Evolutionary conservation across 768 basidiomycete species (phyloP), one percentile per base, ranked within the genome.

Genomic region (Inosperma sp.): DNA sequence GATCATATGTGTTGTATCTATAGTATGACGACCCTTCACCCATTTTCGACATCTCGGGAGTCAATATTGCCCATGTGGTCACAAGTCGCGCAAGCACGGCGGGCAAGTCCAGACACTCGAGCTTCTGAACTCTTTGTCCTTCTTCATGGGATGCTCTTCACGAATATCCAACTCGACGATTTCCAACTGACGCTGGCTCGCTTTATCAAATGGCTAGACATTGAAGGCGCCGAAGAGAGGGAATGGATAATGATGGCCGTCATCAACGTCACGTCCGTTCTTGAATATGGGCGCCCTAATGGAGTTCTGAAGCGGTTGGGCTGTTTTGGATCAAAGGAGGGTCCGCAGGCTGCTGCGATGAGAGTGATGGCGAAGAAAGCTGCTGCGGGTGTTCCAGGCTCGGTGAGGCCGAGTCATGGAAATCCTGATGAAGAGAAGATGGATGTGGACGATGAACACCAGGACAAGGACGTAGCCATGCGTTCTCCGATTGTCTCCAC

Each of bases 241-340:
- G 90, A 94, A 49, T 99, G 96, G 96, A 85, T 91, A 58, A 93
- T 94, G 87, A 95, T 98, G 91, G 95, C 82, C 0, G 72, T 87
- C 39, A 74, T 91, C 58, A 95, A 95, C 65, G 75, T 97, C 26
- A 76, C 81, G 4, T 80, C 88, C 0, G 67, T 96, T 7, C 72
- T 97, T 59, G 93, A 98, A 66, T 98, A 94, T 59, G 95, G 96
- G 27, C 76, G 82, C 22, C 75, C 83, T 3, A 77, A 75, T 5
- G 84, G 91, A 3, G 69, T 90, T 5, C 68, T 98, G 41, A 77
- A 82, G 46, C 83, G 77, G 54, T 72, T 80, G 3, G 79, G 85
- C 12, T 81, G 76, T 22, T 66, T 77, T 3, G 74, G 76, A 9
- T 61, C 65, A 3, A 62, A 69, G 48, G 75, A 77, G 12, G 65